Conservation (phyloP, 495 filamentous ascomycete genomes). For the Neurospora sp. region DNA sequence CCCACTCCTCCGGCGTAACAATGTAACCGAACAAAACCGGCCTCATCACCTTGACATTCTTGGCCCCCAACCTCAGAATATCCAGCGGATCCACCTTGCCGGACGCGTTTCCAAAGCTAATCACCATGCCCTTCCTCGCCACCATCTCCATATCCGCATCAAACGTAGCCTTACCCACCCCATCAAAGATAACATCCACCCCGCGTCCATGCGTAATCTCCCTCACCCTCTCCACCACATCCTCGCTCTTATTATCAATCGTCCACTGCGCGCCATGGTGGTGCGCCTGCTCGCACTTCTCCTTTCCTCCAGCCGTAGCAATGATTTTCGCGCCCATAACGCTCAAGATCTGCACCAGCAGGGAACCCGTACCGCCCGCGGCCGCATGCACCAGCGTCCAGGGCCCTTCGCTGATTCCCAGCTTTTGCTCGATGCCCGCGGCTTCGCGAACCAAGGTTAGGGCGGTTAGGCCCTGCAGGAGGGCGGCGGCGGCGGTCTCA, state of each 20-base stretch:
- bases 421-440: constrained; percentile 48
- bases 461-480: constrained; percentile 82
- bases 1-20: constrained; percentile 63
- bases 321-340: constrained; percentile 70
- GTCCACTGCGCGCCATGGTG: constrained; percentile 59
- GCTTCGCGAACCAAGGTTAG: constrained; percentile 72
- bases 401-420: constrained; percentile 40
- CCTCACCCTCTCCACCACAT: constrained; percentile 53
- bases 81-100: constrained; percentile 70
- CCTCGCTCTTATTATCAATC: constrained; percentile 60
- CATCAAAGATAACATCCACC: constrained; percentile 76
- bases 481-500: constrained; percentile 53
- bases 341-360: constrained; percentile 66
- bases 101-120: constrained; percentile 78
- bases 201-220: constrained; percentile 64
- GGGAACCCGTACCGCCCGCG: constrained; percentile 75
- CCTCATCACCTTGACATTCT: constrained; percentile 72
- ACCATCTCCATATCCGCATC: constrained; percentile 70
- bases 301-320: constrained; percentile 65
- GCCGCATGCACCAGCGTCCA: constrained; percentile 87
- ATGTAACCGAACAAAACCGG: constrained; percentile 70
- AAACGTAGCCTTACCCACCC: constrained; percentile 81
- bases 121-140: constrained; percentile 71
- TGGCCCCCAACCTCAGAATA: constrained; percentile 55
- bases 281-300: constrained; percentile 63